Conservation (phyloP, 2,329 filamentous ascomycete genomes). For the Teratosphaeriaceae sp. region DNA sequence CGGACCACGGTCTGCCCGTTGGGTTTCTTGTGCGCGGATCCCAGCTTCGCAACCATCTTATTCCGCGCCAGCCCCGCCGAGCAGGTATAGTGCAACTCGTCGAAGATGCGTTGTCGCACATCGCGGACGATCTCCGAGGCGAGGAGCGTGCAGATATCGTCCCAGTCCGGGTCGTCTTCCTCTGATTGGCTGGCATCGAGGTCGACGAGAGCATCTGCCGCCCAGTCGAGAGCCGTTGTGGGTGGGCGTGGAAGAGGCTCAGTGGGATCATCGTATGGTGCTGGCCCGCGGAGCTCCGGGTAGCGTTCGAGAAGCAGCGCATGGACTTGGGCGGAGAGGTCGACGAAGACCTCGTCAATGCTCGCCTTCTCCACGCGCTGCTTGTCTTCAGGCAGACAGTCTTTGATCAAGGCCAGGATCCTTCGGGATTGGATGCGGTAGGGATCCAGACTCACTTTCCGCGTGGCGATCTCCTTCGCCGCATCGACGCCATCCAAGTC, state of each 20-base stretch:
- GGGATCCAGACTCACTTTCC: conserved; percentile 92
- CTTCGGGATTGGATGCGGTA: conserved; percentile 79
- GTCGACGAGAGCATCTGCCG: conserved; percentile 73
- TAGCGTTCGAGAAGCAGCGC: conserved; percentile 67
- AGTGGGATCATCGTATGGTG: conserved; percentile 62
- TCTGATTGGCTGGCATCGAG: conserved; percentile 67
- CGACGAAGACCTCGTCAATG: conserved; percentile 93
- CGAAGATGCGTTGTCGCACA: conserved; percentile 62
- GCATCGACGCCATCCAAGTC: conserved; percentile 58
- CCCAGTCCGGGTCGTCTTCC: conserved; percentile 85
- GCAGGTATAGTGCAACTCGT: conserved; percentile 77
- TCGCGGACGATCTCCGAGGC: conserved; percentile 82
- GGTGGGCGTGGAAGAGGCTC: conserved; percentile 68
- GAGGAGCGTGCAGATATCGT: conserved; percentile 80
- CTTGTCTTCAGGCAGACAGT: conserved; percentile 54
- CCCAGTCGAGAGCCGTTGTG: conserved; percentile 72
- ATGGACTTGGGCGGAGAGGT: conserved; percentile 80
- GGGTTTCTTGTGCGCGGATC: conserved; percentile 86
- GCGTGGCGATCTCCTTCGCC: conserved; percentile 68
- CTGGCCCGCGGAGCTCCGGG: conserved; percentile 59
- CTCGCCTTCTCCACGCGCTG: conserved; percentile 87
- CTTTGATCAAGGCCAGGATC: conserved; percentile 75
- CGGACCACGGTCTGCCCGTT: conserved; percentile 92
- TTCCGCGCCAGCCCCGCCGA: conserved; percentile 84
- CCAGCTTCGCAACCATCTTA: conserved; percentile 93